Conservation (phyloP, 257 asterid species). For the Osmanthus fragrans region DNA sequence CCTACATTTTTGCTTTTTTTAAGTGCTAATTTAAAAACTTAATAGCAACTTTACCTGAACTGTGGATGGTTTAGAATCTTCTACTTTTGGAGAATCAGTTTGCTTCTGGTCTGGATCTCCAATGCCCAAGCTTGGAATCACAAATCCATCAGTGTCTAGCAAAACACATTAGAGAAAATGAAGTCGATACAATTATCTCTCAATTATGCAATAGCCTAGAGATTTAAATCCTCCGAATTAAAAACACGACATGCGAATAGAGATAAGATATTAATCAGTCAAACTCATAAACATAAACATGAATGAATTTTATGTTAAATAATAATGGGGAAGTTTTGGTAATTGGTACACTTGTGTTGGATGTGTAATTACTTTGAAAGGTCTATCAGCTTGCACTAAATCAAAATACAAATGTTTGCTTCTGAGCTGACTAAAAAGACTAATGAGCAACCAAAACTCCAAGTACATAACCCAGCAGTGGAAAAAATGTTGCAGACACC, state of each 20-base stretch:
- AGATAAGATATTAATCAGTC: neutral
- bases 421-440: neutral
- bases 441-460: neutral
- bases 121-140: slow-evolving; percentile 84
- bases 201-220: slow-evolving; percentile 9
- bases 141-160: slow-evolving; percentile 83
- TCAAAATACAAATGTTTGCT: neutral
- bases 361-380: neutral
- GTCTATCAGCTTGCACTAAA: neutral
- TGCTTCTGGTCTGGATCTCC: slow-evolving; percentile 41
- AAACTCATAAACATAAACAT: neutral
- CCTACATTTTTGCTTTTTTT: neutral
- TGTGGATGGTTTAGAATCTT: slow-evolving; percentile 44
- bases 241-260: neutral
- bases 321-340: neutral
- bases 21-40: neutral
- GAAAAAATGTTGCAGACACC: neutral
- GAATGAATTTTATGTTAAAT: neutral
- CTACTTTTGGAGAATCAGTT: slow-evolving; percentile 37
- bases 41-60: slow-evolving; percentile 45
- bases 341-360: neutral
- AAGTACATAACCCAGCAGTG: neutral
- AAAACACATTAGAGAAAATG: slow-evolving; percentile 15
- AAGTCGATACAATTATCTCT: neutral
- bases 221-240: slow-evolving; percentile 2